A percentile compares a stretch with the other conserved stretches of the same genome.
Conservation (phyloP, 179 eudicot genomes). For the Actinidia polygama region DNA sequence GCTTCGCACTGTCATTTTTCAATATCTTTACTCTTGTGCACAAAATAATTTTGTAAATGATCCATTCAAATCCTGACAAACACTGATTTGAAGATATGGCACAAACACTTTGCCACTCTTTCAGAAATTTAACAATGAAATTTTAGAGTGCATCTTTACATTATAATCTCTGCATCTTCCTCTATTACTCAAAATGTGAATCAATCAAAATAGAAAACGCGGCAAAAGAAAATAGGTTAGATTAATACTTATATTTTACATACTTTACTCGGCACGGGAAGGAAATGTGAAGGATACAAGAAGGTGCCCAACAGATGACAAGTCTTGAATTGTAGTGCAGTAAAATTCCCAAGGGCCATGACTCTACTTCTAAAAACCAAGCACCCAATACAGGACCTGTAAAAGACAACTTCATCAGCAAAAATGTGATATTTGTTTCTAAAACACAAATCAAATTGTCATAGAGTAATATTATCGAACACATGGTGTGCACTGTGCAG, state of each 20-base stretch:
- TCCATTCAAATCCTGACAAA: too few relatives aligned
- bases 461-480: slow-evolving; percentile 21
- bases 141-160: neutral
- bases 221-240: neutral
- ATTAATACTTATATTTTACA: slow-evolving; percentile 22
- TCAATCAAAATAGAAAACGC: neutral
- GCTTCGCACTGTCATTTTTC: too few relatives aligned
- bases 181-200: neutral
- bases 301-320: slow-evolving; percentile 38
- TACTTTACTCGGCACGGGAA: slow-evolving; percentile 45
- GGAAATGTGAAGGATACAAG: slow-evolving; percentile 28
- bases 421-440: neutral
- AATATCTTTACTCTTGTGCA: too few relatives aligned
- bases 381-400: neutral
- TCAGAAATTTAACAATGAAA: neutral
- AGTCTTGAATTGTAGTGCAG: slow-evolving; percentile 33
- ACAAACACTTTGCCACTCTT: slow-evolving; percentile 1
- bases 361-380: neutral
- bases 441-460: neutral
- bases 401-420: neutral
- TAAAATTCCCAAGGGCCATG: slow-evolving; percentile 49
- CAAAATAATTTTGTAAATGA: too few relatives aligned
- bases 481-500: neutral
- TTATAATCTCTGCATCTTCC: neutral
- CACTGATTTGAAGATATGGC: too few relatives aligned